Evolutionary conservation across 768 basidiomycete species (phyloP).

Genomic region (Lactarius hengduanensis): DNA sequence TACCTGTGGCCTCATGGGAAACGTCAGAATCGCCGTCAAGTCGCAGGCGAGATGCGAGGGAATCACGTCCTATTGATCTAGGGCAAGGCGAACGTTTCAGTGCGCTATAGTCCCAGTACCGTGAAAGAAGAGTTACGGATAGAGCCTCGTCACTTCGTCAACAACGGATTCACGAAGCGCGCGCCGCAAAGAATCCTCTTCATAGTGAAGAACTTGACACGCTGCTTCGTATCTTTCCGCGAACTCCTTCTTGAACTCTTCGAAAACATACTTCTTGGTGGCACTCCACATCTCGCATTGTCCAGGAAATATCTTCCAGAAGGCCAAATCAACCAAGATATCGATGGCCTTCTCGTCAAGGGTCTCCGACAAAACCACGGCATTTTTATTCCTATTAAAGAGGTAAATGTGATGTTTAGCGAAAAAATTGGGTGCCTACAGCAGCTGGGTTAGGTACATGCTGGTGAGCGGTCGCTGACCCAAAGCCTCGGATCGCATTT

Average conservation of each 20-base stretch:
- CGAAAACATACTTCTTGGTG: background rate
- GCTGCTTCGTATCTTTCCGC: background rate
- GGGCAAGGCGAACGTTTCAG: background rate
- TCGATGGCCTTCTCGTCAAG: background rate
- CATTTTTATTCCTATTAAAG: background rate
- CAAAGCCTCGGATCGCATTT: background rate
- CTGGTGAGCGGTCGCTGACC: fast-evolving
- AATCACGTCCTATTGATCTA: background rate
- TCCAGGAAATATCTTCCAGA: background rate
- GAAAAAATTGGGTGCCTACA: background rate
- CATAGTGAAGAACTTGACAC: background rate
- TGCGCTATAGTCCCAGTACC: too few species aligned
- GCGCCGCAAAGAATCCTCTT: too few species aligned
- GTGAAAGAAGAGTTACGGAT: background rate
- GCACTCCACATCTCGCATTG: background rate
- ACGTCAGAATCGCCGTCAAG: background rate
- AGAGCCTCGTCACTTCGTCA: background rate
- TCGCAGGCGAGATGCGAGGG: background rate
- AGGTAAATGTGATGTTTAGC: too few species aligned
- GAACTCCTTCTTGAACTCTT: background rate
- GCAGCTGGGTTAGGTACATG: background rate
- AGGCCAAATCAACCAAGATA: background rate
- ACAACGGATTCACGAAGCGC: background rate
- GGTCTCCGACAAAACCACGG: background rate
- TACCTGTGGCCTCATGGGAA: background rate